phyloP scores from a whole-genome alignment of 208 protist species.

The Crithidia expoeki region DNA sequence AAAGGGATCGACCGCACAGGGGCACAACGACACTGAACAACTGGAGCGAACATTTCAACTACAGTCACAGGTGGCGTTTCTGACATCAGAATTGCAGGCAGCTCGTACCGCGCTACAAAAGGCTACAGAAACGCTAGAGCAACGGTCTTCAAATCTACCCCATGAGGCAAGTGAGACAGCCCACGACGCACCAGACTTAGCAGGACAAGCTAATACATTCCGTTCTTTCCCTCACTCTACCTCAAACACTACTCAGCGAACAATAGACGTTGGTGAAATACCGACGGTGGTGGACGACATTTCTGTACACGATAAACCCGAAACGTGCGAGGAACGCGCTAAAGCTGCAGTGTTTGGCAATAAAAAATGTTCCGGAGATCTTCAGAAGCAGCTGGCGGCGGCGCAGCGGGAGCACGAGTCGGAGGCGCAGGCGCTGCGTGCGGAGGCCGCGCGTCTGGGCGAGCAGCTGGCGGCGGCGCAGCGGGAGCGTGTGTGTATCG shows the following conservation, averaged over 20 bases:
- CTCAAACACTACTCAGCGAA: not conserved
- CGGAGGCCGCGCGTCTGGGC: constrained; percentile 31
- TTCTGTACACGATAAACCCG: constrained; percentile 39
- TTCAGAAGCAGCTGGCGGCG: constrained; percentile 29
- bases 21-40: not conserved
- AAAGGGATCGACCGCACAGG: not conserved
- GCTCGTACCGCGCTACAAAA: not conserved
- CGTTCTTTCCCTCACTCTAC: not conserved
- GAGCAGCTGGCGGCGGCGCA: constrained; percentile 17
- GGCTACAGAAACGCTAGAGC: constrained; percentile 1
- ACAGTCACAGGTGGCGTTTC: not conserved
- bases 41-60: not conserved
- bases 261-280: not conserved
- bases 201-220: not conserved
- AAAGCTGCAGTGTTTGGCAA: constrained; percentile 35
- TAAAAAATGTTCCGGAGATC: constrained; percentile 34
- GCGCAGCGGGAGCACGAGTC: constrained; percentile 10
- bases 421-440: constrained; percentile 22
- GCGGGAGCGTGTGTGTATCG: constrained; percentile 6
- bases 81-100: not conserved
- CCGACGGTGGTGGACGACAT: constrained; percentile 18
- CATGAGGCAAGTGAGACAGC: not conserved
- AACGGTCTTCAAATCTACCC: not conserved
- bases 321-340: constrained; percentile 44
- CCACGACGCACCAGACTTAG: not conserved